phyloP scores from a whole-genome alignment of 306 rosid genomes.

The Alnus glutinosa region DNA sequence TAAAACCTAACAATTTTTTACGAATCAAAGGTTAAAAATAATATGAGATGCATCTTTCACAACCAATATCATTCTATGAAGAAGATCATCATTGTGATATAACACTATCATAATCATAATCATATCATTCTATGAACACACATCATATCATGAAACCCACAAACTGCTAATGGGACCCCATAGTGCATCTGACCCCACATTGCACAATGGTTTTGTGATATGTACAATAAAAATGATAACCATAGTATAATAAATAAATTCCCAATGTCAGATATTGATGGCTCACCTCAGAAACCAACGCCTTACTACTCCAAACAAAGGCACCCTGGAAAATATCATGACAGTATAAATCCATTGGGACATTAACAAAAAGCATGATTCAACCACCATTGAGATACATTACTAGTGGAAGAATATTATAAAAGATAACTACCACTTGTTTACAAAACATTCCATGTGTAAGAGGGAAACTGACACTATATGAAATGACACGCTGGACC shows the following conservation, averaged over 20 bases:
- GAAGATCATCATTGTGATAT: background rate
- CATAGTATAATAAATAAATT: background rate
- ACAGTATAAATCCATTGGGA: slow-evolving; percentile 22
- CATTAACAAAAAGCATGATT: slow-evolving; percentile 7
- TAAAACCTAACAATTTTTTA: too few species aligned
- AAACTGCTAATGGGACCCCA: background rate
- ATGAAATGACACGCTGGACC: background rate
- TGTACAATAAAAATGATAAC: background rate
- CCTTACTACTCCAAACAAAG: slow-evolving; percentile 89
- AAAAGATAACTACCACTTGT: background rate
- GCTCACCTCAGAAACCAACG: slow-evolving; percentile 85
- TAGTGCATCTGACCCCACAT: background rate
- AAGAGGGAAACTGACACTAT: background rate
- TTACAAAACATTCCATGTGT: background rate
- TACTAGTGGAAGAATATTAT: background rate
- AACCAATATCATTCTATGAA: background rate
- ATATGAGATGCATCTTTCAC: background rate
- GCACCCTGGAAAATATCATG: slow-evolving; percentile 72
- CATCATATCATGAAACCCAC: background rate
- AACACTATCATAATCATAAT: background rate
- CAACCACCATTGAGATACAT: background rate
- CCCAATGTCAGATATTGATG: slow-evolving; percentile 18
- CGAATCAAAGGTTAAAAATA: background rate
- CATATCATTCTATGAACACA: too few species aligned
- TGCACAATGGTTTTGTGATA: background rate